A percentile compares a stretch with the other conserved stretches of the same genome.
phyloP scores from a whole-genome alignment of 306 rosid genomes.

The Acacia crassicarpa region DNA sequence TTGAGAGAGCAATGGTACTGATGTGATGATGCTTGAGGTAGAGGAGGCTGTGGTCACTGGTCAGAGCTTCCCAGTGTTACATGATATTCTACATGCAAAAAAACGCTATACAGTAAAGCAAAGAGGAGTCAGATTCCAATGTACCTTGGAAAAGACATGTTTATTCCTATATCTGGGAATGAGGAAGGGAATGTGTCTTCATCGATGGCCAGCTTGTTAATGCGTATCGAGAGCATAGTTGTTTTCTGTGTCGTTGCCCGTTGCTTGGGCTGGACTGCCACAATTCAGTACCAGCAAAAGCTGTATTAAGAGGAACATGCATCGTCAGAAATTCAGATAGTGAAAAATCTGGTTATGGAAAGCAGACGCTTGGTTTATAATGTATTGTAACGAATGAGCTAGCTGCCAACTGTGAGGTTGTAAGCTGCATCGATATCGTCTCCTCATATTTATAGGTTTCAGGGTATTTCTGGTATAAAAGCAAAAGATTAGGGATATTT shows the following conservation, averaged over 20 bases:
- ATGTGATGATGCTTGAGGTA: constrained; percentile 92
- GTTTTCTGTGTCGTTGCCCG: constrained; percentile 16
- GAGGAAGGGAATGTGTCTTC: constrained; percentile 21
- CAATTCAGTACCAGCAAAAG: not conserved
- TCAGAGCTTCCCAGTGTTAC: constrained; percentile 87
- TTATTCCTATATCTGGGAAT: constrained; percentile 52
- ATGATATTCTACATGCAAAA: constrained; percentile 83
- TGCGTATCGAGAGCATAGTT: constrained; percentile 16
- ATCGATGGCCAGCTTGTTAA: constrained; percentile 6
- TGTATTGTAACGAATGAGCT: too few relatives aligned
- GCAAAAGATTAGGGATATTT: too few relatives aligned
- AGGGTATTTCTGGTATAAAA: too few relatives aligned
- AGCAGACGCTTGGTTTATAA: constrained; percentile 17
- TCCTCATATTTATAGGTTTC: too few relatives aligned
- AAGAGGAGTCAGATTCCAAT: constrained; percentile 51
- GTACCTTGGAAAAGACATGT: constrained; percentile 46
- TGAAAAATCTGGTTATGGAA: not conserved
- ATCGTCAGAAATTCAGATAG: constrained; percentile 4
- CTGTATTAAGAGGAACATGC: constrained; percentile 16
- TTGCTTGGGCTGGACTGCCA: constrained; percentile 16
- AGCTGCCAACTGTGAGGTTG: too few relatives aligned
- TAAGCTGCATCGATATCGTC: too few relatives aligned
- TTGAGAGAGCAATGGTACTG: constrained; percentile 74
- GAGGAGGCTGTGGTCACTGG: constrained; percentile 73
- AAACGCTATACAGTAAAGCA: constrained; percentile 49